These are phyloP conservation scores for Tetradesmus obliquus DNA, from an alignment of 139 green algal genomes.

Conservation along the genomic window DNA sequence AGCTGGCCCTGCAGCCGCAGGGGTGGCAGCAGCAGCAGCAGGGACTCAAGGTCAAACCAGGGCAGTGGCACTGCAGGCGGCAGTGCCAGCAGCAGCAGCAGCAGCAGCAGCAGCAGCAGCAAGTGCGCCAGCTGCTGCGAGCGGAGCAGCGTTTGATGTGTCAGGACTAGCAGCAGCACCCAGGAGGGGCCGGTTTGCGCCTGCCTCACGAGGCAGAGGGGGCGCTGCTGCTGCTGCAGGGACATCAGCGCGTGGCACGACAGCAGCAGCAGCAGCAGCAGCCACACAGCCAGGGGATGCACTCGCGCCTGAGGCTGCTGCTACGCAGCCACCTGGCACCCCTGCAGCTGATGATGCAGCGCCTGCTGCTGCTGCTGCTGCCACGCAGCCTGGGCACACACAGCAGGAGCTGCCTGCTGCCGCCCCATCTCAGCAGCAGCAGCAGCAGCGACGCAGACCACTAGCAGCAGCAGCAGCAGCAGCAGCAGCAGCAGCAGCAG, in stretches of 20 bases:
- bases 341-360: not conserved
- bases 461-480: not conserved
- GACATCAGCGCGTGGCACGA: not conserved
- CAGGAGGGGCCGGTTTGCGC: not conserved
- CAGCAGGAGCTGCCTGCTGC: not conserved
- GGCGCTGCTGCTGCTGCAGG: not conserved
- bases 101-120: slow-evolving; percentile 32
- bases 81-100: slow-evolving; percentile 28
- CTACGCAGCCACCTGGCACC: slow-evolving; percentile 1
- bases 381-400: not conserved
- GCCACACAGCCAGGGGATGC: not conserved
- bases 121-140: not conserved
- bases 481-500: not conserved
- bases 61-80: not conserved
- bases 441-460: not conserved
- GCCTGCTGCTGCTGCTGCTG: not conserved
- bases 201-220: not conserved
- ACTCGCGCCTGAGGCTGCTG: not conserved
- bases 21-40: not conserved
- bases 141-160: not conserved
- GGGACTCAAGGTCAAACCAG: not conserved
- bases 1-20: slow-evolving; percentile 19
- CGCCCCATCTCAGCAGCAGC: not conserved
- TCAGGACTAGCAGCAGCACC: slow-evolving; percentile 16
- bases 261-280: not conserved